A percentile compares a stretch with the other conserved stretches of the same genome.
Conservation (phyloP, 179 eudicot genomes). For the Spergularia azorica region DNA sequence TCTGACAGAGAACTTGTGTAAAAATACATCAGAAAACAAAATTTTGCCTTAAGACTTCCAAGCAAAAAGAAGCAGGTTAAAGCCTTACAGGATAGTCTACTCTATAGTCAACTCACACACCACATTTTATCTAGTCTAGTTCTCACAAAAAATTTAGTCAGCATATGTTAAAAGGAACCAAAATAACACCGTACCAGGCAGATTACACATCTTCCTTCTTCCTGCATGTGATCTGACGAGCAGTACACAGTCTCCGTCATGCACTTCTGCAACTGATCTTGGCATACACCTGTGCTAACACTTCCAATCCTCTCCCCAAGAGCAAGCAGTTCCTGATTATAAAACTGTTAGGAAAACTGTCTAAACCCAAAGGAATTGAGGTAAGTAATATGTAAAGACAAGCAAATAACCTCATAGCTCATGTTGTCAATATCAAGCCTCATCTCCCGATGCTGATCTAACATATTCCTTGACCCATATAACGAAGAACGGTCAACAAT, state of each 20-base stretch:
- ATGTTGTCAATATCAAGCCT: conserved; percentile 50
- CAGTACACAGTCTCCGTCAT: conserved; percentile 69
- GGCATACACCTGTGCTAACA: conserved; percentile 75
- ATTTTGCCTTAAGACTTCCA: no score
- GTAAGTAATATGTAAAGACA: background rate
- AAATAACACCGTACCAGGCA: conserved; percentile 60
- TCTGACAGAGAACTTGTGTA: no score
- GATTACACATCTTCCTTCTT: conserved; percentile 71
- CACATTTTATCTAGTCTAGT: no score
- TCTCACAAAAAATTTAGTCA: background rate
- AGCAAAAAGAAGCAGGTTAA: no score
- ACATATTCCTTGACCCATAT: conserved; percentile 57
- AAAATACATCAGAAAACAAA: no score
- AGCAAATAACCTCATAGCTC: conserved; percentile 67
- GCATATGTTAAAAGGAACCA: background rate
- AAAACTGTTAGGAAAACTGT: background rate
- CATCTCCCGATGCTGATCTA: conserved; percentile 52
- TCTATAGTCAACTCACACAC: no score
- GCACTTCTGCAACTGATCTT: conserved; percentile 56
- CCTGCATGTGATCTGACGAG: conserved; percentile 57
- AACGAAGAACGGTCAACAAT: conserved; percentile 54
- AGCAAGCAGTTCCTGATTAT: conserved; percentile 75
- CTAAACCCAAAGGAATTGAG: background rate
- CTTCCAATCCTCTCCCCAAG: conserved; percentile 83
- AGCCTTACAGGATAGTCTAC: no score